Evolutionary conservation across 2,329 filamentous ascomycete species (phyloP), one percentile per base, ranked within the genome.

Genomic region (Hymenoscyphus salicellus): DNA sequence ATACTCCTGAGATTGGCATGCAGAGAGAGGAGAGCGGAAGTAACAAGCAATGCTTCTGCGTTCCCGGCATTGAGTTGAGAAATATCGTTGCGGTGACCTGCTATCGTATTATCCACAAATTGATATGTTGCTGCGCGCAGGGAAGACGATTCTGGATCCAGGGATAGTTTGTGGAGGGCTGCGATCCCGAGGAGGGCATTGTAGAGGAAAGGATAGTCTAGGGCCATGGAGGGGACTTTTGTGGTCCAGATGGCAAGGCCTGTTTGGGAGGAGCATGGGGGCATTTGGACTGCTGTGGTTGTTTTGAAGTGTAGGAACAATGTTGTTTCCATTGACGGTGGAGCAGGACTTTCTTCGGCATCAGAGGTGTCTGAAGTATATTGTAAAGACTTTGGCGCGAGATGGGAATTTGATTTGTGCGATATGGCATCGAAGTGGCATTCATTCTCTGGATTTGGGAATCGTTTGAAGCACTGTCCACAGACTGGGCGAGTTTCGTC

Each of bases 251-350:
- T 57, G 3, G 63, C 43, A 16, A 17, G 14, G 17, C 64, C 62
- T 20, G n/a, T n/a, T 20, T 23, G 30, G 36, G 63, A 60, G 30
- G 63, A 46, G 14, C 32, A 56, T 20, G 59, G 14, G 1, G 64
- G 64, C 55, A 68, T 58, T 1, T 55, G 55, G 33, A 55, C 55
- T 43, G 55, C 62, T 3, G 64, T 68, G 16, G 43, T 28, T 26
- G 64, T 66, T 41, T 61, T 61, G 58, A 64, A 68, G 43, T 68
- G 66, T 17, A 65, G 61, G 36, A 67, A 65, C 0, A 67, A 32
- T 7, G 61, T 56, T 26, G 63, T 36, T 52, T 67, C 66, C 58
- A 62, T 60, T 11, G 66, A 62, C 16, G 59, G 61, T 5, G 63
- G 60, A 14, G 55, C 23, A 3, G 38, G 26, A 14, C 20, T 52